Evolutionary conservation across 1,284 basidiomycete species (phyloP).

Genomic region (Moesziomyces sp.): DNA sequence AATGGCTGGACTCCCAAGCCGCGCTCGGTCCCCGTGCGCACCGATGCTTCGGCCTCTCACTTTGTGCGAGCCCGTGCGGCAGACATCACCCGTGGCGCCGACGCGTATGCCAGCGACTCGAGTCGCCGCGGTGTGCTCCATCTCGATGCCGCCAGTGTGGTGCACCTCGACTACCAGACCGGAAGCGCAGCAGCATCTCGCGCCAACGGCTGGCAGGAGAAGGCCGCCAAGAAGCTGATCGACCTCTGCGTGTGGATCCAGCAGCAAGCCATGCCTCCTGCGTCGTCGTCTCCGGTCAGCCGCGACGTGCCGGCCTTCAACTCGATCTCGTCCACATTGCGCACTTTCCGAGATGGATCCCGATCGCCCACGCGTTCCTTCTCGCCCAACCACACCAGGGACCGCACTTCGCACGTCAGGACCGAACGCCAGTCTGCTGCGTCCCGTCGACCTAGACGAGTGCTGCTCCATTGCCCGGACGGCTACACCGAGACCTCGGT

Average conservation of each 20-base stretch:
- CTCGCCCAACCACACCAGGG: slow-evolving; percentile 22
- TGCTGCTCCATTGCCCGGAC: slow-evolving; percentile 67
- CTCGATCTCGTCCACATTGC: slow-evolving; percentile 18
- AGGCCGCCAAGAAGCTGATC: slow-evolving; percentile 51
- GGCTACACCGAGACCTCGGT: slow-evolving; percentile 85
- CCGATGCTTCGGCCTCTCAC: slow-evolving; percentile 32
- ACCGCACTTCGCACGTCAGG: slow-evolving; percentile 12
- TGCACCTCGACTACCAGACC: slow-evolving; percentile 62
- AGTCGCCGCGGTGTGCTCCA: slow-evolving; percentile 17
- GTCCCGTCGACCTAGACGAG: slow-evolving; percentile 30
- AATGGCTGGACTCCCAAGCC: slow-evolving; percentile 59
- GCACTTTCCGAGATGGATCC: slow-evolving; percentile 27
- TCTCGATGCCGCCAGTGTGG: slow-evolving; percentile 50
- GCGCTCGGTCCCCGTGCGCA: slow-evolving; percentile 19
- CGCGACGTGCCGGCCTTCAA: slow-evolving; percentile 18
- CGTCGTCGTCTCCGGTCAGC: neutral
- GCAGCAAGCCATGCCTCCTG: slow-evolving; percentile 53
- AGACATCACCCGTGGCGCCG: slow-evolving; percentile 14
- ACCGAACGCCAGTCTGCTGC: neutral
- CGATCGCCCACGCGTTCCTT: slow-evolving; percentile 32
- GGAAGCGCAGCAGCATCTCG: slow-evolving; percentile 1
- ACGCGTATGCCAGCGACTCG: neutral
- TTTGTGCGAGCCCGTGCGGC: slow-evolving; percentile 20
- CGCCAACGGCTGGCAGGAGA: slow-evolving; percentile 10
- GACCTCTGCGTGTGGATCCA: slow-evolving; percentile 66